Evolutionary conservation across 495 filamentous ascomycete species (phyloP), one percentile per base, ranked within the genome.

Genomic region (Tuber calosporum): DNA sequence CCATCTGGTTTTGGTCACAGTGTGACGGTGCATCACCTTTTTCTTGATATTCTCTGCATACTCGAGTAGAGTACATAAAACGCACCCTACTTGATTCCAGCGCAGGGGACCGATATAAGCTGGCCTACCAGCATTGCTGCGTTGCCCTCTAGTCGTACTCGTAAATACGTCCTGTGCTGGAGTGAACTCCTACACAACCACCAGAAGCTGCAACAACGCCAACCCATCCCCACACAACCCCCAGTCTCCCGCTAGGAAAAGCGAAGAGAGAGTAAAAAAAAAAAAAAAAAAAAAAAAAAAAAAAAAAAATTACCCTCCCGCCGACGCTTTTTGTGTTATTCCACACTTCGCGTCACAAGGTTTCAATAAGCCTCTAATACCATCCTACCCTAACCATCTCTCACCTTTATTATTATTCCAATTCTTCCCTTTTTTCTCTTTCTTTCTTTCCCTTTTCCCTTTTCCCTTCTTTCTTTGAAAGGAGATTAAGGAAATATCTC

Each of bases 391-490:
- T 53, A 26, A 53, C 53, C 34, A 62, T 26, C 30, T 17, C 39
- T 69, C 34, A 40, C 42, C 68, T 69, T 69, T 69, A 40, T 69
- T 39, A n/a, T 30, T 69, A 69, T 30, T 40, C 68, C 15, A 69
- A 69, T 69, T 42, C 39, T 34, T 37, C 37, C 41, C 67, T 39
- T 69, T 41, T 13, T 19, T 38, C 20, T 20, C 11, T 13, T 69
- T 78, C 76, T 42, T 70, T 68, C 37, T 69, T 73, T 22, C 22
- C 17, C 58, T 75, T 75, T 26, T 74, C 68, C 19, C 30, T 9
- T 73, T 78, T 43, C 38, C 38, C 70, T 67, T 30, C 53, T 36
- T 58, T 36, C 69, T 69, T 66, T 19, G 17, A 30, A 66, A 36
- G 9, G 17, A 4, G 30, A 4, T 19, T 30, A 58, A n/a, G 9